Conservation (phyloP, 441 rosid species). For the Pelargonium myrrhifolium region DNA sequence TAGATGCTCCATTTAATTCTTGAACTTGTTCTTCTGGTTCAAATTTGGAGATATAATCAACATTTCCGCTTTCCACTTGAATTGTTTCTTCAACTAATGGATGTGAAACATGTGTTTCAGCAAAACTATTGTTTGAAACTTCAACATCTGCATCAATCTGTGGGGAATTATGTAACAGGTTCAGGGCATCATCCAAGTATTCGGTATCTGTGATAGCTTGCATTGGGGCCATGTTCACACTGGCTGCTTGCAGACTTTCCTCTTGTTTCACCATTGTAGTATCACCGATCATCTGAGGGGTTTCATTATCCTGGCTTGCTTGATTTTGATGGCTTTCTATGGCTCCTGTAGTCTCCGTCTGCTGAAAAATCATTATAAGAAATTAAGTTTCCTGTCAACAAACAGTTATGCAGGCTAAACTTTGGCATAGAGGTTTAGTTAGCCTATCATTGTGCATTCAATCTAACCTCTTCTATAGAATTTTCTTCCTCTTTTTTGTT, state of each 20-base stretch:
- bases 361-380: conserved; percentile 19
- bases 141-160: conserved; percentile 23
- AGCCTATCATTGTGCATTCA: neutral
- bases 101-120: conserved; percentile 14
- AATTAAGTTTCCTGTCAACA: conserved; percentile 9
- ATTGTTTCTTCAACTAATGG: conserved; percentile 16
- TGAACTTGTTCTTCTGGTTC: conserved; percentile 23
- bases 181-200: conserved; percentile 2
- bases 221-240: conserved; percentile 4
- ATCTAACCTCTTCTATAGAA: conserved; percentile 25
- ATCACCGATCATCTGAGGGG: conserved; percentile 3
- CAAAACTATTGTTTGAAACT: conserved; percentile 10
- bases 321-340: conserved; percentile 12
- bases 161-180: conserved; percentile 20
- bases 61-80: conserved; percentile 11
- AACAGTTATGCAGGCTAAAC: conserved; percentile 5
- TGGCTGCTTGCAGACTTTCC: conserved; percentile 4
- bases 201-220: neutral
- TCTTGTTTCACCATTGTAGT: neutral
- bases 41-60: conserved; percentile 10
- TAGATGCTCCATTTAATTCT: conserved; percentile 18
- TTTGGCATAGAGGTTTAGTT: neutral
- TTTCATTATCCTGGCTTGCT: conserved; percentile 14
- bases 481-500: conserved; percentile 10
- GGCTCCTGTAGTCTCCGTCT: conserved; percentile 13